Evolutionary conservation across 139 green algal genomes (phyloP), one percentile per base, ranked within the genome.

Genomic region (Desmodesmus armatus): DNA sequence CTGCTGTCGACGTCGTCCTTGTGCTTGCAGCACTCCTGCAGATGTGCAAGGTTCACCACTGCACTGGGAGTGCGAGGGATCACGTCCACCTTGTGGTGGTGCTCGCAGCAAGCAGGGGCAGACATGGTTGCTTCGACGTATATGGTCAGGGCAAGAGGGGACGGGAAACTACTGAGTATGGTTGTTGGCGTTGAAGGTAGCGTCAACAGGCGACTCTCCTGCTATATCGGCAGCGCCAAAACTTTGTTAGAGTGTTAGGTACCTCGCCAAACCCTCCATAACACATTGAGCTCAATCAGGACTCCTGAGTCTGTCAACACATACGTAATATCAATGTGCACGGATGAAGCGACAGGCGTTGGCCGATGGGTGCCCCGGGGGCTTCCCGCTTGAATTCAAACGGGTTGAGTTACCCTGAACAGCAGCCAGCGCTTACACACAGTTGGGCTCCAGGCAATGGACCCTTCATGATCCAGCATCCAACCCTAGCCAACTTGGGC

Each of bases 21-120:
- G 2, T 39, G 37, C 37, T 77, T 77, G 69, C 69, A 77, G 69
- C 69, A 77, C 69, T 77, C 35, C 37, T 77, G 35, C 9, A 77
- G 39, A 31, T 77, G 69, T 19, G 35, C 27, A 11, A 77, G 69
- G 69, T 77, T 77, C 9, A 77, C 69, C 15, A 37, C 69, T 23
- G 69, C 69, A 29, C 37, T 55, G 37, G 69, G 69, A 33, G 69
- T 77, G 69, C 69, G 69, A 15, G 69, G 69, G 23, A 77, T 53
- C 6, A 37, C 31, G 21, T 77, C 69, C 69, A 77, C 37, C 21
- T 23, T 29, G 7, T 53, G 21, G n/a, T n/a, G n/a, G 69, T 55
- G 39, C 23, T 53, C 69, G 69, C 37, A 77, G 69, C 69, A 77
- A 37, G 69, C 23, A 35, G 39, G 31, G 11, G 37, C 37, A 37